Base-by-base conservation (phyloP, 1,284 basidiomycete species). In the Ceraceosorus guamensis region DNA sequence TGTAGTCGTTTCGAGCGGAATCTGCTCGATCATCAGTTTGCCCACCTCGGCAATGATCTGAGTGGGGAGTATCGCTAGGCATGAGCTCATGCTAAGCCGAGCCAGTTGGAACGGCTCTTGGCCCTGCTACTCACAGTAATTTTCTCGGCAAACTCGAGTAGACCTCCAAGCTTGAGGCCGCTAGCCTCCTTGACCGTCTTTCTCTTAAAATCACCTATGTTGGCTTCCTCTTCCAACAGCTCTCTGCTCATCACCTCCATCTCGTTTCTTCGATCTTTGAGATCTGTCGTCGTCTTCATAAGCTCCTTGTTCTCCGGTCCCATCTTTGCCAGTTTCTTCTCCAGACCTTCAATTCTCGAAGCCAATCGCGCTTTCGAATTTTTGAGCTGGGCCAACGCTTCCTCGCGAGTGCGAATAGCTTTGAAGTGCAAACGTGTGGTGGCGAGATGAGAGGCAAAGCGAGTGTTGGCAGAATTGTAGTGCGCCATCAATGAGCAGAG, bases 321-420 rank as follows among this genome's bases (percentile, higher is more conserved):
- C 91, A 95, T 95, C 79, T 87, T 93, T 73, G 82, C 83, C 31
- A 96, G 81, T 76, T 91, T 93, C 80, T 82, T 87, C 73, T 95
- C 91, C 0, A 89, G 89, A n/a, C 83, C 77, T 59, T 95, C 91
- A 0, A 90, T 88, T 61, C 87, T 87, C 31, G 82, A 77, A 11
- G 81, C 82, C 3, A 91, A 80, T 5, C 80, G 79, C 62, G 85
- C 84, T 55, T 90, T 81, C 16, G 85, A 81, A 18, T 84, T 81
- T 67, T 85, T 85, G 37, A 91, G 78, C 7, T 88, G 85, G 55
- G 90, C 88, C 4, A 93, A 82, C 5, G 79, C 80, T 74, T 96
- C 91, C 75, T 96, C 92, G 8, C 86, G 81, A 5, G 88, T 85
- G 32, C 91, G 85, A 51, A 96, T 82, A 2, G 83, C 65, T 63